Evolutionary conservation across 1,139 yeast species (phyloP), one percentile per base, ranked within the genome.

Genomic region (Trichomonascaceae sp.): DNA sequence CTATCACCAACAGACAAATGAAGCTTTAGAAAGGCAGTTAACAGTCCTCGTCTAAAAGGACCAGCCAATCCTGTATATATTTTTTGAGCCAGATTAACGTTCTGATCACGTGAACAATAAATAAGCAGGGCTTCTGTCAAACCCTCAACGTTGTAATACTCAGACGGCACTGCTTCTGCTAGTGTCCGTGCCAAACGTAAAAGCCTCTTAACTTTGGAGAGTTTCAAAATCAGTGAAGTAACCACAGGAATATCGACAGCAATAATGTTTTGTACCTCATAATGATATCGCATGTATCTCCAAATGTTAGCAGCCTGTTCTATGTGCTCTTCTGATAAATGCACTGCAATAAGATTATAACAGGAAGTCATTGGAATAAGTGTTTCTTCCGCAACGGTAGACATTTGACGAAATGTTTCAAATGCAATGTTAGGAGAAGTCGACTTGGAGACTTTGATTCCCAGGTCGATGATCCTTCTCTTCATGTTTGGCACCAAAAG

Each of bases 1-100:
- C 71, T 67, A 46, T 78, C 78, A 4, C 72, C 70, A 45, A 74
- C 67, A 12, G 64, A 60, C 44, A 78, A 60, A 55, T 76, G 75
- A 54, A 77, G 64, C 27, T 70, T 60, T 17, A 79, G 60, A 41
- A 79, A 59, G 0, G 76, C 68, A 1, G 74, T 66, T 10, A 78
- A 57, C 3, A 66, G 55, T 2, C 60, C 43, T 36, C 69, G 53
- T 2, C 61, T 50, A 7, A 64, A 54, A 1, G 69, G 68, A 12
- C 57, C 55, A 12, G 58, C 50, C n/a, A 66, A 51, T n/a, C 50
- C 24, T 12, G 52, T 50, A 38, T 61, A 63, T 12, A 66, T 55
- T 27, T 55, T 53, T 30, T 59, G 53, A 1, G 66, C 65, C 49
- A 66, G 58, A 8, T 54, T 56, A 8, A 54, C 50, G 20, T 66